Evolutionary conservation across 148 eudicot species (phyloP).

Genomic region (Fagopyrum esculentum): DNA sequence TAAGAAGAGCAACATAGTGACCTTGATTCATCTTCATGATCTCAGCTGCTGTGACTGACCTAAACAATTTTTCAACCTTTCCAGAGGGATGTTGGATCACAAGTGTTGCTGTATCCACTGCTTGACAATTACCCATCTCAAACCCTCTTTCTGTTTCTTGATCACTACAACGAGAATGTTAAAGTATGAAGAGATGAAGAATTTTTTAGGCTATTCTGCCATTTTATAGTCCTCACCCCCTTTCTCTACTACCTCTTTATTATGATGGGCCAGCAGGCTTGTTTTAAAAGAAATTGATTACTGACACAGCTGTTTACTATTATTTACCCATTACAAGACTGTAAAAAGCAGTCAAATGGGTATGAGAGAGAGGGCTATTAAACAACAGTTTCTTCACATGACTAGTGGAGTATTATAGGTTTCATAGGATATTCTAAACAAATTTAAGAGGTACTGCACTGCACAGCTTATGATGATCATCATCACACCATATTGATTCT

Average conservation of each 20-base stretch:
- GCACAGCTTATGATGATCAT: not conserved
- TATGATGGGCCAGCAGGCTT: constrained; percentile 3
- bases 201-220: not conserved
- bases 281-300: constrained; percentile 6
- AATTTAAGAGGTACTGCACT: not conserved
- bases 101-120: constrained; percentile 76
- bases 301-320: constrained; percentile 22
- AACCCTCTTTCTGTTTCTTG: constrained; percentile 6
- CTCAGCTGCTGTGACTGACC: constrained; percentile 52
- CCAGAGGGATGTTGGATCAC: constrained; percentile 79
- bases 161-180: not conserved
- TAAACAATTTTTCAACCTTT: constrained; percentile 48
- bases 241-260: too few species aligned
- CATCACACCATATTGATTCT: constrained; percentile 9
- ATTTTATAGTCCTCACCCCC: not conserved
- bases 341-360: constrained; percentile 9
- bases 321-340: constrained; percentile 17
- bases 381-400: not conserved
- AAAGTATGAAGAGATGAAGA: constrained; percentile 4
- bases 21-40: constrained; percentile 89
- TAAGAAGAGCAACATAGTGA: constrained; percentile 81
- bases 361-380: not conserved
- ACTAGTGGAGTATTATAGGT: not conserved
- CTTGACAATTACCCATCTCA: constrained; percentile 93
- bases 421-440: not conserved